Evolutionary conservation across 768 basidiomycete genomes (phyloP), one percentile per base, ranked within the genome.

Genomic region (Lentinula sp.): DNA sequence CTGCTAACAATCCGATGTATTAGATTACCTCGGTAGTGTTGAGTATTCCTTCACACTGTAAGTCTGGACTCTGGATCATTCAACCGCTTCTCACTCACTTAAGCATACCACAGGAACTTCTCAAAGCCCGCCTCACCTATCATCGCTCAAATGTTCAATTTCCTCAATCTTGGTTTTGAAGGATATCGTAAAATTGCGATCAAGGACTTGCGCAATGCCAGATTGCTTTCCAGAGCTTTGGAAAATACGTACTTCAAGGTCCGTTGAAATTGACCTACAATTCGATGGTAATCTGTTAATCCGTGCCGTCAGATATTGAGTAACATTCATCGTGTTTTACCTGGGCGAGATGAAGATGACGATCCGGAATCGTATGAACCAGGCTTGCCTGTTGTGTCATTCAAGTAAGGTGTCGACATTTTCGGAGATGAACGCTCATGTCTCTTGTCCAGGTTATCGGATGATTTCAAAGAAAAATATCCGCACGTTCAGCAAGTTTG

Each of bases 321-420:
- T 65, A 76, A 83, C 62, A 75, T 84, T 54, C 85, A 87, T 68
- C 21, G 70, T 73, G 55, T 54, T 35, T 65, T 15, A 32, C 64
- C 6, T 43, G 70, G 46, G 39, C 50, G 61, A 52, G 72, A 72
- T 9, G 73, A 70, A 42, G 64, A 66, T 32, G 75, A 82, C 61
- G 71, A 78, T 50, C 80, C 84, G 4, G 76, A 78, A 59, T 65
- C 67, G 49, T 88, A 85, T 68, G 63, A 74, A 40, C 73, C 77
- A 7, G 83, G 83, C 9, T 74, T 88, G 1, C 86, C 86, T 6
- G 86, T 88, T 28, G 85, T 87, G 43, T 76, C 84, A 0, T 88
- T 87, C 78, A 70, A 74, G 74, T 76, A 62, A 35, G 59, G 55
- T 28, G 49, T 31, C n/a, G 15, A 46, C 32, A 52, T 62, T 31